Base-by-base conservation (phyloP, 1,284 basidiomycete species). In the Ganoderma leucocontextum region DNA sequence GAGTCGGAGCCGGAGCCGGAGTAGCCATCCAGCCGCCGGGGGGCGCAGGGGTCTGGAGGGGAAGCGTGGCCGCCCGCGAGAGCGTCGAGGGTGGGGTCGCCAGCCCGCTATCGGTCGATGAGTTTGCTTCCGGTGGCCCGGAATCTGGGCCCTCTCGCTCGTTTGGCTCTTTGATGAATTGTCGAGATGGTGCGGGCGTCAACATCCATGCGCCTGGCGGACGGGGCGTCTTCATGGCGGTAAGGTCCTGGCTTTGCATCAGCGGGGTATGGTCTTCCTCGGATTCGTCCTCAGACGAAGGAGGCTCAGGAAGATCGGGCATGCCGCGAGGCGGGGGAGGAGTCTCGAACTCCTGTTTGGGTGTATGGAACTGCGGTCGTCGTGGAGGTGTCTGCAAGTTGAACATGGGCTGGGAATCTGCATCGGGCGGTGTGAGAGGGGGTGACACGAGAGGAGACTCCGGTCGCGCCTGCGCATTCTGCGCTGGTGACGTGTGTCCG, bases 1-100 rank as follows among this genome's bases (percentile, higher is more conserved):
- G 67, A 0, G 69, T 76, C 9, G 91, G 67, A 0, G 69, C 76
- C 9, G 91, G 91, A 22, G 92, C 92, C 8, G 91, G 91, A 22
- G 91, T 92, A 7, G 81, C 77, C 60, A 87, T 71, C 90, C 91
- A 93, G 42, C 84, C 90, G 33, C 92, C 92, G n/a, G 92, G 91
- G 8, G 86, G 87, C 5, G 85, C 88, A 52, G 92, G 92, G 1
- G 91, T 93, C 67, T 85, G 86, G 39, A 80, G 68, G 33, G 85
- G 82, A 10, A 86, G 77, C 12, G 85, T 78, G 12, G 77, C 70
- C 35, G 71, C 73, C 29, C 77, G 70, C 42, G 78, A 78, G 17
- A 75, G 61, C 15, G 76, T 74, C 17, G 72, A 53, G 13, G 75
- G 67, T 19, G 75, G 72, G 33, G 73, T 72, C 13, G 72, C 70